Evolutionary conservation across 2,329 filamentous ascomycete species (phyloP), one percentile per base, ranked within the genome.

Genomic region (Aspergillus brasiliensis): DNA sequence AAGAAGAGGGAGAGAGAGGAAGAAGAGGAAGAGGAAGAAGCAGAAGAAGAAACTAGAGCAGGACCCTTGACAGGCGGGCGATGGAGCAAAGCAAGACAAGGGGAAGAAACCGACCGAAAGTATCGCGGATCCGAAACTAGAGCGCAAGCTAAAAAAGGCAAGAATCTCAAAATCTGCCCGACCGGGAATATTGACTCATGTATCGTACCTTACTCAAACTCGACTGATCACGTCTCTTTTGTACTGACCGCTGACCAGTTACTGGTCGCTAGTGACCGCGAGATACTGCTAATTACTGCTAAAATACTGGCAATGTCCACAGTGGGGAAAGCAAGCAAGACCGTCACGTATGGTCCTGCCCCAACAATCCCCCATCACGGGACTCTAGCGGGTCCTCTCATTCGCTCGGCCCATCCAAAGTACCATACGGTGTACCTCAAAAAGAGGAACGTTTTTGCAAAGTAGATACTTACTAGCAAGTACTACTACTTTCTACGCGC

Each of bases 21-120:
- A 11, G 42, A 46, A 17, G 13, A 25, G 4, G 38, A 11, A 57
- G 48, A 47, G 5, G 19, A 17, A 47, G 19, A 51, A 6, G 23
- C 6, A 5, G 23, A 27, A 13, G 46, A 49, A 27, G 25, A n/a
- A 28, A 48, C 31, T 34, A 34, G 31, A 34, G 31, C 31, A 48
- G 54, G 54, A 44, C 49, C 54, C 47, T 25, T 28, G 46, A 28
- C 42, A 46, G 21, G 8, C 42, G 51, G 42, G 51, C n/a, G 40
- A 44, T 58, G 31, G 31, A 46, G 56, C 31, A 34, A 34, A 34
- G 31, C 31, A 34, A 47, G 56, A 27, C 23, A 31, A 42, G 34
- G 56, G 34, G 25, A 44, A 25, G 47, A 21, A 37, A 40, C 19
- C 19, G 23, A 48, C 15, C 10, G 19, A 37, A 58, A 40, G 54